Evolutionary conservation across 2,329 filamentous ascomycete species (phyloP), one percentile per base, ranked within the genome.

Genomic region (Bertia moriformis): DNA sequence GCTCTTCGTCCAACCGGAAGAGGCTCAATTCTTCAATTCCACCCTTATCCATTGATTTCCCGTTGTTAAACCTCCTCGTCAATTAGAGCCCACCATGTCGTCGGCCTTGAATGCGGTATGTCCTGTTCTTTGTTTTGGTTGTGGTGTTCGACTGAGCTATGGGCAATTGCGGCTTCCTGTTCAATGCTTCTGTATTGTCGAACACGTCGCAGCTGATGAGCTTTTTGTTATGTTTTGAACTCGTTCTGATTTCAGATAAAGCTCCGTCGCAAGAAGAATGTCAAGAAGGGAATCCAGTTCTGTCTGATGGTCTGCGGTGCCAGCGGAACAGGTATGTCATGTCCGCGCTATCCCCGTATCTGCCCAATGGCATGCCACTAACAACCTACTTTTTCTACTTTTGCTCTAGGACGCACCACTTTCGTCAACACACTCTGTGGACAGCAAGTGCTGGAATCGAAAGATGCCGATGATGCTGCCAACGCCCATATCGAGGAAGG

Each of bases 241-340:
- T n/a, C n/a, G n/a, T n/a, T n/a, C n/a, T n/a, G n/a, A 37, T 15
- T 53, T 45, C 62, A 86, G 78, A 85, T 93, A 66, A 91, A 94
- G 83, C 88, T 95, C 62, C 88, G 91, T 68, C 83, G 86, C 67
- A 98, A 98, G 89, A 98, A 98, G 84, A 96, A 98, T 76, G 89
- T 98, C 69, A 95, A 95, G 83, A 95, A 95, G 78, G 91, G 91
- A 60, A 96, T 98, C 59, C 91, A 98, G 73, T 98, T 98, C 72
- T 96, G 88, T 65, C 67, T 98, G 76, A 98, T 98, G 91, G 91
- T 98, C 57, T 96, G 91, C 61, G 91, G 91, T 70, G 91, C 91
- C 60, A 96, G 89, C 53, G 91, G 91, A 64, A 96, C 91, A 65
- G 91, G 87, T 94, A 78, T 56, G 73, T 67, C 15, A 7, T 35